Base-by-base conservation (phyloP, 176 grass and related monocot genomes). In the Tillandsia fasciculata region DNA sequence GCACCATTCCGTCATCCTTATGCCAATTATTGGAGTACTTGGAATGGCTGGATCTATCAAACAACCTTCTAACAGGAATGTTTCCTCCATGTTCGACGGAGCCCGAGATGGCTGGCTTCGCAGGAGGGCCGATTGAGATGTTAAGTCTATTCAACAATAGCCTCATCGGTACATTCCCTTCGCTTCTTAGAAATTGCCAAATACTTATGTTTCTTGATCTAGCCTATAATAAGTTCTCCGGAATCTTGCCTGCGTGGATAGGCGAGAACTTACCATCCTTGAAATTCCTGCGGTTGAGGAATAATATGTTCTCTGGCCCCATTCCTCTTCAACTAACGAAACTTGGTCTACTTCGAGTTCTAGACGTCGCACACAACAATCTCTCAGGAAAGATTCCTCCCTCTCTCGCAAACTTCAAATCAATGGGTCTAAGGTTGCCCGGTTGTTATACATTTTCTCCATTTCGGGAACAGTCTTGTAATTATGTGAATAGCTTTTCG, bases 191-290 rank as follows among this genome's bases (percentile, higher is more conserved):
- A 1, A 26, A 47, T n/a, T n/a, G n/a, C n/a, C n/a, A n/a, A n/a
- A n/a, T n/a, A n/a, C n/a, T n/a, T n/a, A n/a, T n/a, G n/a, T n/a
- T n/a, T n/a, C n/a, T n/a, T n/a, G 74, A 82, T 27, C 8, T 67
- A 0, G 61, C 68, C 11, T 12, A 33, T 3, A 82, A 77, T 72
- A 7, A 51, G 3, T 64, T 82, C 3, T 58, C 0, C 5, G 69
- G 80, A 9, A 67, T 11, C 14, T 72, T 63, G 24, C 76, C 76
- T 22, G 15, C 4, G 0, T 78, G 68, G 76, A 65, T 71, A 5
- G 68, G 48, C 9, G 42, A 48, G 29, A 70, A 24, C 2, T 28
- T 79, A 18, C 2, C 0, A 1, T 10, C 10, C 1, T 22, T 71
- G 10, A 1, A 1, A 3, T 27, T 66, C 23, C 68, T 72, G 2